A percentile compares a stretch with the other conserved stretches of the same genome.
Conservation (phyloP, 768 basidiomycete species). For the Kwoniella bestiolae region DNA sequence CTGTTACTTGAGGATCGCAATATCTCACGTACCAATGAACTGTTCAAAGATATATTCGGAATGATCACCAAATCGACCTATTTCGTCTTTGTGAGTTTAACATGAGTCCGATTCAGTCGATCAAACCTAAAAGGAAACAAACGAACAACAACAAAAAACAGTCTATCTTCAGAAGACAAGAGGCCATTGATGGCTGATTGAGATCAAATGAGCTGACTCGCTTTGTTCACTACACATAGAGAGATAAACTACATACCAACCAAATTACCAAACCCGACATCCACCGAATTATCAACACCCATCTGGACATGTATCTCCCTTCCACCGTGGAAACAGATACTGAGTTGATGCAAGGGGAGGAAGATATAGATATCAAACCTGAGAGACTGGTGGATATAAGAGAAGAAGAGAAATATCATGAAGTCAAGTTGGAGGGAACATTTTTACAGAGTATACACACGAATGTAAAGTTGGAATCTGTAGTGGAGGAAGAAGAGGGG, state of each 20-base stretch:
- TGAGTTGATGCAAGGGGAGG: not conserved
- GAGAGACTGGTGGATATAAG: conserved; percentile 6
- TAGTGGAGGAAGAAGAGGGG: conserved; percentile 21
- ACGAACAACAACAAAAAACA: too few relatives aligned
- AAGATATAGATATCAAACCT: not conserved
- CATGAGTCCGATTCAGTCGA: not conserved
- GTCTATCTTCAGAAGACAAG: too few relatives aligned
- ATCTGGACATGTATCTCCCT: conserved; percentile 51
- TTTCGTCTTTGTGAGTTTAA: conserved; percentile 51
- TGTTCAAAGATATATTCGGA: conserved; percentile 54
- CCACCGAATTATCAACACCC: conserved; percentile 33
- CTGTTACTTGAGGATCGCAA: conserved; percentile 40
- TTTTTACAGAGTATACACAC: conserved; percentile 1
- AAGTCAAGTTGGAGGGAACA: conserved; percentile 28
- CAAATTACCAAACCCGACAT: conserved; percentile 34
- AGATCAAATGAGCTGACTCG: not conserved
- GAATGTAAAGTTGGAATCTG: conserved; percentile 15
- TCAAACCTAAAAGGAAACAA: too few relatives aligned
- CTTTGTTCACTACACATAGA: conserved; percentile 21
- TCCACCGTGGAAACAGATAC: not conserved
- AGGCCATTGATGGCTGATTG: too few relatives aligned
- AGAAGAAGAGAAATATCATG: conserved; percentile 22
- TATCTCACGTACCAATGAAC: conserved; percentile 37
- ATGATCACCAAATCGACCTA: conserved; percentile 50
- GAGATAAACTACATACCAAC: conserved; percentile 28